Evolutionary conservation across 2,329 filamentous ascomycete species (phyloP).

Genomic region (Nannizzia gypsea): DNA sequence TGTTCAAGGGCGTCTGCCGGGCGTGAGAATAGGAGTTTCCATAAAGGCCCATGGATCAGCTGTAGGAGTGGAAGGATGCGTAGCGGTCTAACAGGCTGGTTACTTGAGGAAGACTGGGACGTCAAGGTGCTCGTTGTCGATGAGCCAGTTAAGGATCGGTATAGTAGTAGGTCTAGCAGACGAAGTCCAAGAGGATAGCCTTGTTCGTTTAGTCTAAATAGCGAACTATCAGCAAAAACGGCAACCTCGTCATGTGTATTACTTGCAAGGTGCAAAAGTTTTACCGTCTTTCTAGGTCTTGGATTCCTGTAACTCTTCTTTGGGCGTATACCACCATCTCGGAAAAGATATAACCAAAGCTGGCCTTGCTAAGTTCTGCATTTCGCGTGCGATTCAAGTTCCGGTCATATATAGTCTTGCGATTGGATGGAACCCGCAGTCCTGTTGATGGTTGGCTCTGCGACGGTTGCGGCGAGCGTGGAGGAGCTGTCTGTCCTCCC

Average conservation of each 20-base stretch:
- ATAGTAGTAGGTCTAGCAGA: conserved; percentile 87
- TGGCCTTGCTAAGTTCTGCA: conserved; percentile 78
- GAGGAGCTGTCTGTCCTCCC: not conserved
- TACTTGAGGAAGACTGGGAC: conserved; percentile 52
- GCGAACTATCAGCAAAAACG: not conserved
- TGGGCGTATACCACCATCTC: conserved; percentile 97
- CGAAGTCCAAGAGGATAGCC: conserved; percentile 90
- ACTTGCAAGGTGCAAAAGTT: not conserved
- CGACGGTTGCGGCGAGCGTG: not conserved
- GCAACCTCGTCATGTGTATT: not conserved
- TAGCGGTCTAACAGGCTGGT: conserved; percentile 62
- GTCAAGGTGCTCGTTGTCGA: conserved; percentile 72
- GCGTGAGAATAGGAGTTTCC: conserved; percentile 82
- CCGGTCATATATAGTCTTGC: conserved; percentile 96
- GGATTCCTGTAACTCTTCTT: conserved; percentile 75
- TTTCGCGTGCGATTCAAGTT: conserved; percentile 83
- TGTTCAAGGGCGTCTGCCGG: conserved; percentile 90
- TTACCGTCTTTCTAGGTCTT: conserved; percentile 83
- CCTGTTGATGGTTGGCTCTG: conserved; percentile 32
- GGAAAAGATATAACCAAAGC: conserved; percentile 90
- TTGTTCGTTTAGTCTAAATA: conserved; percentile 67
- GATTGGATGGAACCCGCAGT: conserved; percentile 78
- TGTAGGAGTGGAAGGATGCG: conserved; percentile 85
- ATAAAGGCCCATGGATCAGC: conserved; percentile 86
- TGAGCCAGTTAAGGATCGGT: conserved; percentile 67